Conservation (phyloP, 306 rosid genomes). For the Macrotyloma uniflorum region DNA sequence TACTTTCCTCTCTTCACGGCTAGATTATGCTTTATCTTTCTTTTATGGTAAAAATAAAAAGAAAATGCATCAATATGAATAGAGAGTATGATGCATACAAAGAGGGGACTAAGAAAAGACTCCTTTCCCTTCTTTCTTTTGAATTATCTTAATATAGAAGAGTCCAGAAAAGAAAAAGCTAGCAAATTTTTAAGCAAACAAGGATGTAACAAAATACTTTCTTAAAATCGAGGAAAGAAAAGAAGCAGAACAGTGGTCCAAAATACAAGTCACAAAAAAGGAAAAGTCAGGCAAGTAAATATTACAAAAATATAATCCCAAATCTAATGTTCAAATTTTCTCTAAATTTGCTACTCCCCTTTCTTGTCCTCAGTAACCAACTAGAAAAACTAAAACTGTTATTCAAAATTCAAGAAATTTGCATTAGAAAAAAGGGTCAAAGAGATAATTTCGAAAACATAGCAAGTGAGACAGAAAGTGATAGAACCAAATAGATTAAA, state of each 20-base stretch:
- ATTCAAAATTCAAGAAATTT: conserved; percentile 7
- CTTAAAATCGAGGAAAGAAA: conserved; percentile 10
- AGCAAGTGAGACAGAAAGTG: neutral
- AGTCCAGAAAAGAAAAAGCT: conserved; percentile 8
- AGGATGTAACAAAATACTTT: neutral
- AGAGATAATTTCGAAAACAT: neutral
- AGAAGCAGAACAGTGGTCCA: conserved; percentile 2
- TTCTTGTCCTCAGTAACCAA: conserved; percentile 12
- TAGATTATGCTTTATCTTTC: neutral
- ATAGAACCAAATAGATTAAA: neutral
- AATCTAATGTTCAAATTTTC: neutral
- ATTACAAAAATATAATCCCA: neutral
- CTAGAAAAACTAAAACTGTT: neutral
- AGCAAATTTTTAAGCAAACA: conserved; percentile 20
- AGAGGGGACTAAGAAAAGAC: neutral
- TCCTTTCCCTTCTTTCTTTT: conserved; percentile 1
- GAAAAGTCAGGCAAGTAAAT: conserved; percentile 12
- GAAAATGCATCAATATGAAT: neutral
- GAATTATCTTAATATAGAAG: neutral
- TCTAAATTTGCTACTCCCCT: neutral
- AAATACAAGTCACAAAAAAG: neutral
- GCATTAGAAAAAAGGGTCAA: neutral
- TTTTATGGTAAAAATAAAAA: neutral
- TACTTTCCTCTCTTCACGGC: neutral
- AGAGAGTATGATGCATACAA: neutral